Evolutionary conservation across 108 stramenopile species (phyloP).

Genomic region (Skeletonema costatum): DNA sequence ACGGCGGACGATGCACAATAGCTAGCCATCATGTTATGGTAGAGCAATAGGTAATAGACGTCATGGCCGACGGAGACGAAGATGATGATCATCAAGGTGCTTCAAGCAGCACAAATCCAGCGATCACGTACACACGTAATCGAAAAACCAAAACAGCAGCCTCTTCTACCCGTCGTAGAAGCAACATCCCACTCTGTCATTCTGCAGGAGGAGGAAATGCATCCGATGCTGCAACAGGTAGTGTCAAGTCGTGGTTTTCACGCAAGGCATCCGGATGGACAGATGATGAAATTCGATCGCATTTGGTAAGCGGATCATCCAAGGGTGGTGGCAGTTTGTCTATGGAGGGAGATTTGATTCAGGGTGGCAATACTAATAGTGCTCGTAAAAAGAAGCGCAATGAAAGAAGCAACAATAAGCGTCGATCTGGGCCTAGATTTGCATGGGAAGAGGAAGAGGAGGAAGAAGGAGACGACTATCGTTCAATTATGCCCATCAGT

Average conservation of each 20-base stretch:
- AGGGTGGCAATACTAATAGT: not conserved
- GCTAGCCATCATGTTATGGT: not conserved
- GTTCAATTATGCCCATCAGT: not conserved
- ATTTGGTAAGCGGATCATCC: slow-evolving; percentile 26
- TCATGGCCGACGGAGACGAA: not conserved
- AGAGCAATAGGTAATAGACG: not conserved
- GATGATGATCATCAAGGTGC: not conserved
- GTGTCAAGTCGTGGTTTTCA: slow-evolving; percentile 39
- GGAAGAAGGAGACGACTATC: not conserved
- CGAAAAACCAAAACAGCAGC: slow-evolving; percentile 45
- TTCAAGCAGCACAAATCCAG: not conserved
- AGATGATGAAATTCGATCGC: slow-evolving; percentile 29
- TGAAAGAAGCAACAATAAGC: slow-evolving; percentile 4
- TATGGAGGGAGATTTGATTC: slow-evolving; percentile 38
- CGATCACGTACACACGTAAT: slow-evolving; percentile 34
- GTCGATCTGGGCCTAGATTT: slow-evolving; percentile 16
- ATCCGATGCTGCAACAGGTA: not conserved
- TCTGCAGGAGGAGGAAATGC: slow-evolving; percentile 14
- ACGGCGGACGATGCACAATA: too few species aligned
- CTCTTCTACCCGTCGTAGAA: slow-evolving; percentile 32
- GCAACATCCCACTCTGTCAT: slow-evolving; percentile 22
- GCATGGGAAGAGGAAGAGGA: slow-evolving; percentile 36
- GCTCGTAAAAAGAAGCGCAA: slow-evolving; percentile 11
- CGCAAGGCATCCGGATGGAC: slow-evolving; percentile 38
- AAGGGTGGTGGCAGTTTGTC: slow-evolving; percentile 3